phyloP scores from a whole-genome alignment of 2,329 filamentous ascomycete genomes.

The Fusarium liriodendri region DNA sequence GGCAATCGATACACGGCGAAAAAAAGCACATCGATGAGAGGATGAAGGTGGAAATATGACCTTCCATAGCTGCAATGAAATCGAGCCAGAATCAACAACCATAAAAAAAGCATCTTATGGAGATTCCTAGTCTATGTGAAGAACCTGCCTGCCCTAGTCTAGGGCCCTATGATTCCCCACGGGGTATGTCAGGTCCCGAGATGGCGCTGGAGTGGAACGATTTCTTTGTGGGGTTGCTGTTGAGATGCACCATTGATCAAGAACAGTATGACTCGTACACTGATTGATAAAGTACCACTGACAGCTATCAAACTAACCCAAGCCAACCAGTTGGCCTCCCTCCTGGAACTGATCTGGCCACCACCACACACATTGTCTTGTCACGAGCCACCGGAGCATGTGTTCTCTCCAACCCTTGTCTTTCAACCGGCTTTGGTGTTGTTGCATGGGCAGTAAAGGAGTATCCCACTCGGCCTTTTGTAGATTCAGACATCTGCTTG shows the following conservation, averaged over 20 bases:
- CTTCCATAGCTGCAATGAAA: slow-evolving; percentile 34
- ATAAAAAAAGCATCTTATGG: not conserved
- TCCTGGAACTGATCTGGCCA: not conserved
- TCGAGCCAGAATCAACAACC: slow-evolving; percentile 14
- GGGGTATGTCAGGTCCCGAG: not conserved
- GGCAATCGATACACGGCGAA: not conserved
- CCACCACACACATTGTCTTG: slow-evolving; percentile 12
- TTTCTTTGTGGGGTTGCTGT: not conserved
- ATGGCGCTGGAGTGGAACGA: not conserved
- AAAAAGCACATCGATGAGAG: not conserved
- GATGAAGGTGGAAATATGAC: slow-evolving; percentile 9
- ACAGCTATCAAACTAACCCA: not conserved
- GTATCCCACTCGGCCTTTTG: not conserved
- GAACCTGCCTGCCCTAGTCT: not conserved
- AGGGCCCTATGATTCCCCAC: not conserved
- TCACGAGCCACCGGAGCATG: slow-evolving; percentile 9
- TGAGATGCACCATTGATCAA: not conserved
- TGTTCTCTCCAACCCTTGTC: not conserved
- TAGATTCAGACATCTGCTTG: not conserved
- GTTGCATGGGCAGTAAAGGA: not conserved
- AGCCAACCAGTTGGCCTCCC: slow-evolving; percentile 12
- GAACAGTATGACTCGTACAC: not conserved
- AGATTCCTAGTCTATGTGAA: not conserved
- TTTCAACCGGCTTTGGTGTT: not conserved
- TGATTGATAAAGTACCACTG: not conserved